Conservation (phyloP, 192 early-diverging fungal genomes). For the Endogone sp. region DNA sequence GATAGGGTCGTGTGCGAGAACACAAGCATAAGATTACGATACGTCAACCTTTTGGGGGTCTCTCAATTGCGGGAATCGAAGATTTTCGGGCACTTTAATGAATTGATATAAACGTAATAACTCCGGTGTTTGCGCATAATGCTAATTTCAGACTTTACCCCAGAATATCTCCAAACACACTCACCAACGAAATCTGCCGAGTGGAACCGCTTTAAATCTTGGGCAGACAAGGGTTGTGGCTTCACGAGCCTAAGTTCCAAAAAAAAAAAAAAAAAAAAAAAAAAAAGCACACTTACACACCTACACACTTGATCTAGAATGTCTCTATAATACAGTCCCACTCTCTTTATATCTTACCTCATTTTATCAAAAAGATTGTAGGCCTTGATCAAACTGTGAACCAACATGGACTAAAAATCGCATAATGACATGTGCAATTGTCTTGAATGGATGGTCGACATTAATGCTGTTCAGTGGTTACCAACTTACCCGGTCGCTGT, state of each 20-base stretch:
- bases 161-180: background rate
- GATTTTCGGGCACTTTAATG: too few relatives aligned
- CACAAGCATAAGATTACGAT: too few relatives aligned
- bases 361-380: background rate
- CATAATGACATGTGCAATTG: background rate
- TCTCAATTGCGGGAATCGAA: too few relatives aligned
- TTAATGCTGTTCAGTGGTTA: too few relatives aligned
- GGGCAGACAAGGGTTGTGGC: background rate
- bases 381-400: background rate
- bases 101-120: background rate
- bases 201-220: background rate
- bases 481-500: background rate
- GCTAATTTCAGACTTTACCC: too few relatives aligned
- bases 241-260: background rate
- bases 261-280: background rate
- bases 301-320: too few relatives aligned
- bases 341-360: background rate
- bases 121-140: background rate
- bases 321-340: too few relatives aligned
- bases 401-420: background rate
- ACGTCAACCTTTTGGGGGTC: too few relatives aligned
- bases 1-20: background rate
- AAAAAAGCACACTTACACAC: too few relatives aligned
- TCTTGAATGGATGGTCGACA: background rate
- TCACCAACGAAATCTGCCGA: background rate